Conservation (phyloP, 2,329 filamentous ascomycete genomes). For the Nemania diffusa region DNA sequence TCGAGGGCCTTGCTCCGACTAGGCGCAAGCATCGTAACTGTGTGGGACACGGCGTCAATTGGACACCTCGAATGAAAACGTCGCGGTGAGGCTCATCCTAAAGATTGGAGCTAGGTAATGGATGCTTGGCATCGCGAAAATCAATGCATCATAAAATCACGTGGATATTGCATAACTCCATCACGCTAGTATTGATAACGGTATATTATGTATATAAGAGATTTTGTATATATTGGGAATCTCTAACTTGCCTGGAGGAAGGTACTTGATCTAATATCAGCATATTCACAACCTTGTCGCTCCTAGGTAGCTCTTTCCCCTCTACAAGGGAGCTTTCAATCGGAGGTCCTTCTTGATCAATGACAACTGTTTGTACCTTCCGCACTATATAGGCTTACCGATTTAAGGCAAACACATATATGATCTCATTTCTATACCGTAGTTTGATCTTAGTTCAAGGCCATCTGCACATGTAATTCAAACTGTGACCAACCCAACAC, state of each 20-base stretch:
- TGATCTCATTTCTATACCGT: background rate
- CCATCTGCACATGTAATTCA: background rate
- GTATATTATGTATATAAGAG: slow-evolving; percentile 7
- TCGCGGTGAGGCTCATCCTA: slow-evolving; percentile 23
- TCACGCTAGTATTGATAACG: background rate
- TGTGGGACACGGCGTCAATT: slow-evolving; percentile 36
- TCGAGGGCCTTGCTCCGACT: slow-evolving; percentile 69
- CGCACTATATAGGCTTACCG: background rate
- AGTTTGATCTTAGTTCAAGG: background rate
- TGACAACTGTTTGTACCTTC: slow-evolving; percentile 4
- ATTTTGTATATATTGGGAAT: too few species aligned
- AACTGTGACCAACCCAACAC: background rate
- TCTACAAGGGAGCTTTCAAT: background rate
- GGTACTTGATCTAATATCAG: too few species aligned
- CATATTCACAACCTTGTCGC: background rate
- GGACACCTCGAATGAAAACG: slow-evolving; percentile 24
- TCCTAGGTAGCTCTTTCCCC: background rate
- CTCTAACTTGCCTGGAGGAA: too few species aligned
- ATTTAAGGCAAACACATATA: background rate
- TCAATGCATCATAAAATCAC: slow-evolving; percentile 26
- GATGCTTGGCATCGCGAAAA: slow-evolving; percentile 42
- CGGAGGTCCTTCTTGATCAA: background rate
- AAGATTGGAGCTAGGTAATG: slow-evolving; percentile 25
- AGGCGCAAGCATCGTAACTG: slow-evolving; percentile 69
- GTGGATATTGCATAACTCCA: slow-evolving; percentile 30